Conservation (phyloP, 805 yeast genomes). For the Starmerella floricola region DNA sequence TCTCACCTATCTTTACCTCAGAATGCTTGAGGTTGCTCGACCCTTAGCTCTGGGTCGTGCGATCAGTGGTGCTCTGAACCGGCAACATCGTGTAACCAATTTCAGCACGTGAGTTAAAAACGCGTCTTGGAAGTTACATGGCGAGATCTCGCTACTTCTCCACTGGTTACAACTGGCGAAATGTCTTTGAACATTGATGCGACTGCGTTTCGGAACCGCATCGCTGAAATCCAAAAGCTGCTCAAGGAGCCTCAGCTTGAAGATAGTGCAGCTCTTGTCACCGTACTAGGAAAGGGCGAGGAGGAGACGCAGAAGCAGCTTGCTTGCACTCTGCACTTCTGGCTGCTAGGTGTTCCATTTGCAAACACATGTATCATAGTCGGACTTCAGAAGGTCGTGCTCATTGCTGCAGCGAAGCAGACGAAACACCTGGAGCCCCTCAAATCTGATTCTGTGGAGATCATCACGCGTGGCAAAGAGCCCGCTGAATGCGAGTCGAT, state of each 20-base stretch:
- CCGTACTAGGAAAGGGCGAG: conserved; percentile 73
- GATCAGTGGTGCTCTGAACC: no score
- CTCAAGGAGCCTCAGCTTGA: conserved; percentile 29
- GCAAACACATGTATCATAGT: conserved; percentile 76
- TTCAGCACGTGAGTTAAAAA: no score
- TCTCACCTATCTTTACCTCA: no score
- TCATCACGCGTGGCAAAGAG: conserved; percentile 75
- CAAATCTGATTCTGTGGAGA: conserved; percentile 36
- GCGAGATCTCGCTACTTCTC: no score
- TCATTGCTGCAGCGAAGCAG: conserved; percentile 74
- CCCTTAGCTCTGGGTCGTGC: no score
- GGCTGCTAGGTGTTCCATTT: conserved; percentile 91
- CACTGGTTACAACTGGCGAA: neutral
- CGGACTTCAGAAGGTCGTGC: conserved; percentile 43
- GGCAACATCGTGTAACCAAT: no score
- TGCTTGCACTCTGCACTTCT: conserved; percentile 66
- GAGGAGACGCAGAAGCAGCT: conserved; percentile 84
- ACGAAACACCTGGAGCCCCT: conserved; percentile 64
- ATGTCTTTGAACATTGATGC: conserved; percentile 25
- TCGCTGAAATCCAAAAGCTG: conserved; percentile 24
- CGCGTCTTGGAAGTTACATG: no score
- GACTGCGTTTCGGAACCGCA: conserved; percentile 27
- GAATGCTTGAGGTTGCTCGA: no score
- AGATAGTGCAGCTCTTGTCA: conserved; percentile 41
- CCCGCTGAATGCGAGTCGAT: conserved; percentile 57